Percentiles rank a stretch among this genome's conserved stretches.
Evolutionary conservation across 805 yeast species (phyloP).

Genomic region (Danielozyma ontarioensis): DNA sequence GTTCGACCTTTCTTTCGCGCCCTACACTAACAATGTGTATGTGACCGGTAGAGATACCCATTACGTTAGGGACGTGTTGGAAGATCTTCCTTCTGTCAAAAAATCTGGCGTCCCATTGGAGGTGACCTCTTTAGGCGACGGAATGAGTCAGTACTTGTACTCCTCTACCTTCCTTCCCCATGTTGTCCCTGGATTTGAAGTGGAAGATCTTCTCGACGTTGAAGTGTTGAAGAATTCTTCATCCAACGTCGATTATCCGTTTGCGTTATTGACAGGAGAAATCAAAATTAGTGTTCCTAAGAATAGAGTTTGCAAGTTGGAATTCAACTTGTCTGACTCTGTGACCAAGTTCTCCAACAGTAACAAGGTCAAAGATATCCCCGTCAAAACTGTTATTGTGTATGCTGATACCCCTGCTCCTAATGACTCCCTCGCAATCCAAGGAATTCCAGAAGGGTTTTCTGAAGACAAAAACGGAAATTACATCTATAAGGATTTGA

Average conservation of each 20-base stretch:
- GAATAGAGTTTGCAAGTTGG: slow-evolving; percentile 60
- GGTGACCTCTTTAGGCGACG: slow-evolving; percentile 39
- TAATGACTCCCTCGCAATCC: slow-evolving; percentile 2
- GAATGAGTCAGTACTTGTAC: slow-evolving; percentile 51
- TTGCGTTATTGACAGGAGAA: slow-evolving; percentile 63
- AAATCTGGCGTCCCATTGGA: slow-evolving; percentile 14
- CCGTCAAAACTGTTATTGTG: slow-evolving; percentile 59
- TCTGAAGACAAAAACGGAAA: slow-evolving; percentile 41
- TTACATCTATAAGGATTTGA: slow-evolving; percentile 45
- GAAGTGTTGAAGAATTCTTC: slow-evolving; percentile 49
- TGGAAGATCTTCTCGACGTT: slow-evolving; percentile 43
- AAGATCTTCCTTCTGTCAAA: slow-evolving; percentile 64
- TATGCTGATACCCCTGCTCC: slow-evolving; percentile 28
- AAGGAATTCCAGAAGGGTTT: slow-evolving; percentile 40
- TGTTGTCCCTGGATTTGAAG: slow-evolving; percentile 24
- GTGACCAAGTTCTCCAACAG: slow-evolving; percentile 15
- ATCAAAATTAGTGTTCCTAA: slow-evolving; percentile 52
- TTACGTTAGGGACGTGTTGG: slow-evolving; percentile 38
- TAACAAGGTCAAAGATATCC: slow-evolving; percentile 34
- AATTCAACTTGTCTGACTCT: slow-evolving; percentile 49
- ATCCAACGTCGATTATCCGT: slow-evolving; percentile 40
- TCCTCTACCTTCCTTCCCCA: slow-evolving; percentile 44
- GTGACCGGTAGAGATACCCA: slow-evolving; percentile 50
- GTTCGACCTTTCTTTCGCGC: slow-evolving; percentile 39
- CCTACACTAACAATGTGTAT: slow-evolving; percentile 32